Base-by-base conservation (phyloP, 148 eudicot genomes). In the Vaccinium vitisidaea region DNA sequence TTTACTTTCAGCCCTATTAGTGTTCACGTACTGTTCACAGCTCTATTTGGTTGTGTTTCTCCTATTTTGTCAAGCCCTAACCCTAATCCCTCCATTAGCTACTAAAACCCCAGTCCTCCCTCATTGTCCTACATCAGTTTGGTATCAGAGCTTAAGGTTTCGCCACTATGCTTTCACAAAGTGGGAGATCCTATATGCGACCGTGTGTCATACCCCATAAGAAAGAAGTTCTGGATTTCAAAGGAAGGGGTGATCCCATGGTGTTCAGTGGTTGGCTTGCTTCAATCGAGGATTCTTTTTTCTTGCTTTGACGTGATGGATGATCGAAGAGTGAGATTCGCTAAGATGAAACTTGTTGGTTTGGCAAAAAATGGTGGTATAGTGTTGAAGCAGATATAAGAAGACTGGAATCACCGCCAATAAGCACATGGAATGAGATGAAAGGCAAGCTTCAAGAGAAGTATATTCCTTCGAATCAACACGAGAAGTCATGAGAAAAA, bases 371-470 rank as follows among this genome's bases (percentile, higher is more conserved):
- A 32, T 75, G 78, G 78, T 18, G 49, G 49, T 18, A 43, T 75
- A 11, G 21, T 6, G 52, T 36, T 36, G 78, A 21, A 43, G 80
- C 21, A 58, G 63, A 49, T 49, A 49, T 49, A 16, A 39, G 52
- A 49, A 76, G 30, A 48, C n/a, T n/a, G 30, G 55, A 3, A 49
- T 53, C n/a, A 12, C 4, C 54, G 6, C 80, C 56, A 48, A 46
- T 49, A 18, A 10, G 13, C 25, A 23, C 80, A 18, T 76, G 55
- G 80, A 14, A 48, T 21, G 55, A 76, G 27, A 49, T 76, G 56
- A 76, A 76, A 49, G 25, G 55, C 2, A 76, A n/a, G 80, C 55
- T 76, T 76, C 56, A 2, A 75, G 78, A 75, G 50, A 76, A 76
- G 30, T 49, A 21, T 76, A 76, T 48, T 53, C 80, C 18, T 18